A percentile compares a stretch with the other conserved stretches of the same genome.
Evolutionary conservation across 1,284 basidiomycete species (phyloP).

Genomic region (Trichosporon sp.): DNA sequence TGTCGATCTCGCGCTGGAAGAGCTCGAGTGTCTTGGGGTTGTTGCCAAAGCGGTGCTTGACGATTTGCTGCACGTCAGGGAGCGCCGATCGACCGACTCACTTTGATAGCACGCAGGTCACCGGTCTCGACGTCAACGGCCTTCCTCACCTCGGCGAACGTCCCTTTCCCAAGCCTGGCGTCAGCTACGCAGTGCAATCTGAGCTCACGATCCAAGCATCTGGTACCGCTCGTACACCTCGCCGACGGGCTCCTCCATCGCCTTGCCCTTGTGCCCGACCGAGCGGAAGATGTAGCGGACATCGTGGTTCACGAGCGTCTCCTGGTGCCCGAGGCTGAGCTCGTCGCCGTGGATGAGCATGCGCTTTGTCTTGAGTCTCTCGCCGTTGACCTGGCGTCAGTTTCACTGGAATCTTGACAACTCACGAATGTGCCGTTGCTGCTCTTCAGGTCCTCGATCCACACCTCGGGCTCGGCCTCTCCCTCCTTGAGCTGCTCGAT

Average conservation of each 20-base stretch:
- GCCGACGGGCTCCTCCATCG: constrained; percentile 49
- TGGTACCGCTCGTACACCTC: constrained; percentile 45
- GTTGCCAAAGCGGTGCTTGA: constrained; percentile 49
- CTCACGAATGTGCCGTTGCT: constrained; percentile 83
- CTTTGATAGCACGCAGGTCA: constrained; percentile 47
- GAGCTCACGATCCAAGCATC: constrained; percentile 40
- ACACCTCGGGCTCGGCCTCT: constrained; percentile 56
- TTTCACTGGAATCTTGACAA: constrained; percentile 15
- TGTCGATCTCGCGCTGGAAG: constrained; percentile 71
- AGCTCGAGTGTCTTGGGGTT: constrained; percentile 53
- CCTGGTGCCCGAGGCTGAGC: constrained; percentile 66
- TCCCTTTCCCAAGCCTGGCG: constrained; percentile 46
- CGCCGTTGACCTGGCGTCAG: constrained; percentile 62
- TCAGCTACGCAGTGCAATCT: constrained; percentile 2
- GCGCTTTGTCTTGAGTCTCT: constrained; percentile 56
- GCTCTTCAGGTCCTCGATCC: constrained; percentile 62
- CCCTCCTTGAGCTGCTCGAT: constrained; percentile 34
- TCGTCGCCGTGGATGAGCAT: constrained; percentile 74
- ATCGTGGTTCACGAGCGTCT: constrained; percentile 48
- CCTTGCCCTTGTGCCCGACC: constrained; percentile 36
- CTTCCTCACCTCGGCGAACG: constrained; percentile 49
- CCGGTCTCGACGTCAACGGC: constrained; percentile 48
- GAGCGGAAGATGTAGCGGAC: constrained; percentile 53
- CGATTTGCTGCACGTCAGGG: constrained; percentile 51
- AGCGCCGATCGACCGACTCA: constrained; percentile 49